A percentile compares a stretch with the other conserved stretches of the same genome.
phyloP scores from a whole-genome alignment of 257 asterid genomes.

The Salvia rosmarinus region DNA sequence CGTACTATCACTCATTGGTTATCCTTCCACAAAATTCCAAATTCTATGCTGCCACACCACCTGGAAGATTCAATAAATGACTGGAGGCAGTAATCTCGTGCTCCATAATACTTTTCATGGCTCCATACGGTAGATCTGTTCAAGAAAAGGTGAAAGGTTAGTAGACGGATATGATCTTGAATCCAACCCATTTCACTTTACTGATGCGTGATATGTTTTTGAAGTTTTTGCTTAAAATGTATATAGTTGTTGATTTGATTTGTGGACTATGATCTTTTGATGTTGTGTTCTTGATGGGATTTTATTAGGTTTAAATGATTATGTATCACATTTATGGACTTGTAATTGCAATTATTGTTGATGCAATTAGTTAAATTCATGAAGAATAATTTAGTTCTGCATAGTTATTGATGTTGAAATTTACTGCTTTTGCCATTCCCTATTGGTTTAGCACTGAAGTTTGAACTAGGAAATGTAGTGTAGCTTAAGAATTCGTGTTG shows the following conservation, averaged over 20 bases:
- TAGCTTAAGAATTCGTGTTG: slow-evolving; percentile 8
- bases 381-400: background rate
- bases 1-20: background rate
- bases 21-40: background rate
- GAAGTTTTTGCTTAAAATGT: background rate
- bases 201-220: background rate
- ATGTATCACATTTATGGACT: background rate
- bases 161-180: background rate
- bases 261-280: slow-evolving; percentile 20
- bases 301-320: slow-evolving; percentile 27
- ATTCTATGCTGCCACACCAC: background rate
- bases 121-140: slow-evolving; percentile 42
- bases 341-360: slow-evolving; percentile 21
- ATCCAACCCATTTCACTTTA: background rate
- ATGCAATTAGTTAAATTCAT: slow-evolving; percentile 17
- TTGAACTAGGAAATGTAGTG: background rate
- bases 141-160: slow-evolving; percentile 33
- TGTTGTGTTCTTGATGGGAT: slow-evolving; percentile 21
- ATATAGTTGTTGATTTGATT: slow-evolving; percentile 29
- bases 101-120: slow-evolving; percentile 33
- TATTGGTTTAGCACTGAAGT: background rate
- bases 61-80: slow-evolving; percentile 34
- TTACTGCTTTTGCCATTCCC: slow-evolving; percentile 16
- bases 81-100: slow-evolving; percentile 37
- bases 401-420: slow-evolving; percentile 24